phyloP scores from a whole-genome alignment of 2,329 filamentous ascomycete species.

The Aspergillus fumigatus region DNA sequence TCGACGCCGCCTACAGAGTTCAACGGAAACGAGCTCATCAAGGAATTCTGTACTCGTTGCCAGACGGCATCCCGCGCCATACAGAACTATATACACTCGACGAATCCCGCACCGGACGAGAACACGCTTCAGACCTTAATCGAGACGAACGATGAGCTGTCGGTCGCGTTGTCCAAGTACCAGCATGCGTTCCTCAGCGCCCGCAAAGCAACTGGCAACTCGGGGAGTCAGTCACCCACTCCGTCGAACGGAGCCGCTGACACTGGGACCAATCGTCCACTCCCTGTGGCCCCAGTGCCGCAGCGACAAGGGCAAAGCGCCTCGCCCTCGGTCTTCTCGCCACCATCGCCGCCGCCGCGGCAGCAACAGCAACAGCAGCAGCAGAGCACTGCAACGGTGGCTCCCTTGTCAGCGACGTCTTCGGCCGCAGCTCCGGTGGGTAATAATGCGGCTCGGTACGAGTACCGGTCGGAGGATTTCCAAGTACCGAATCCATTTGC shows the following conservation, averaged over 20 bases:
- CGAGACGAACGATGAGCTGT: conserved; percentile 88
- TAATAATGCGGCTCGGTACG: conserved; percentile 18
- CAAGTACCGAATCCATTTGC: conserved; percentile 41
- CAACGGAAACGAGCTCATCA: conserved; percentile 78
- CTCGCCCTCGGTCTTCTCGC: conserved; percentile 7
- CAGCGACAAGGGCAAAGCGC: conserved; percentile 9
- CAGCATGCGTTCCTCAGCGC: conserved; percentile 69
- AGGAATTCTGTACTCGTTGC: conserved; percentile 86
- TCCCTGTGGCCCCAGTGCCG: conserved; percentile 13
- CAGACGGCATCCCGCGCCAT: conserved; percentile 74
- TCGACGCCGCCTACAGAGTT: conserved; percentile 75
- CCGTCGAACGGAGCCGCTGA: conserved; percentile 11
- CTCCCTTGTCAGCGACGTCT: conserved; percentile 11
- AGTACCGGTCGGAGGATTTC: conserved; percentile 37
- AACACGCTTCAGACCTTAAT: conserved; percentile 91
- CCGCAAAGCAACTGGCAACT: conserved; percentile 36
- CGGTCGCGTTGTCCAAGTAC: conserved; percentile 75
- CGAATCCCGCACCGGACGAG: conserved; percentile 78
- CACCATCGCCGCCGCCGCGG: background rate
- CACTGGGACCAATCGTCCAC: conserved; percentile 13
- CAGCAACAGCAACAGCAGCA: background rate
- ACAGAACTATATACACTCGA: conserved; percentile 77
- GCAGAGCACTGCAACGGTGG: conserved; percentile 2
- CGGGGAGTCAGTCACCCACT: conserved; percentile 17
- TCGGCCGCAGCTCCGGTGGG: conserved; percentile 6